phyloP scores from a whole-genome alignment of 1,139 yeast genomes.

The Tardiomyces blankii region DNA sequence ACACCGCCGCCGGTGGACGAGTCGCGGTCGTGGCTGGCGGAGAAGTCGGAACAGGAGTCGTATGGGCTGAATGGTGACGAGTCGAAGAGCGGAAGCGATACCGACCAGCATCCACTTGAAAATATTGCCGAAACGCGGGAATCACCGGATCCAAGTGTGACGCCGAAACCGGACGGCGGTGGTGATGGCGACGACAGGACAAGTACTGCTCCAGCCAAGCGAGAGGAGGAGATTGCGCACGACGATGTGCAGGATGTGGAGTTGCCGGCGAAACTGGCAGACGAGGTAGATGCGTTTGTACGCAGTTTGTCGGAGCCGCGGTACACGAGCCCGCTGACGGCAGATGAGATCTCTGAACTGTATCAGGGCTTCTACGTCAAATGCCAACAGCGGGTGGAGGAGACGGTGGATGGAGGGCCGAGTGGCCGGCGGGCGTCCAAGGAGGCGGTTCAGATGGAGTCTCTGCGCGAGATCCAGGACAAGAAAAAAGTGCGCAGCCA shows the following conservation, averaged over 20 bases:
- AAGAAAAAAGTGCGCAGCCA: conserved; percentile 17
- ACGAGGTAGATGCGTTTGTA: conserved; percentile 33
- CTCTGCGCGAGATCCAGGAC: conserved; percentile 24
- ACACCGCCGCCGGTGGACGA: conserved; percentile 17
- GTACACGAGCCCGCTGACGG: conserved; percentile 41
- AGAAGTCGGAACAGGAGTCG: conserved; percentile 14
- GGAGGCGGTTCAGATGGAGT: conserved; percentile 22
- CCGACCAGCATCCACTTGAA: background rate
- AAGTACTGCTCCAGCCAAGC: background rate
- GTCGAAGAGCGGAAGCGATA: background rate
- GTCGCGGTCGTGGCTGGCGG: conserved; percentile 12
- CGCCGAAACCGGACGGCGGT: background rate
- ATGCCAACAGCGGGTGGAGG: conserved; percentile 22
- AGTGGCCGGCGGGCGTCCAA: conserved; percentile 4
- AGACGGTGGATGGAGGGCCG: conserved; percentile 16
- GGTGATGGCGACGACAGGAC: background rate
- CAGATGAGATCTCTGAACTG: conserved; percentile 39
- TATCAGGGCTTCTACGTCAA: conserved; percentile 42
- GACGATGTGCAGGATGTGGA: conserved; percentile 1
- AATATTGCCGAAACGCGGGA: background rate
- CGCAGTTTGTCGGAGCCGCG: conserved; percentile 44
- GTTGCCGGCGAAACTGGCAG: conserved; percentile 23
- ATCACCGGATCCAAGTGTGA: background rate
- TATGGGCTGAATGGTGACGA: conserved; percentile 9
- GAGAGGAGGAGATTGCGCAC: background rate